These are phyloP conservation scores for Cornus controversa DNA, from an alignment of 148 eudicot genomes.

Conservation along the genomic window DNA sequence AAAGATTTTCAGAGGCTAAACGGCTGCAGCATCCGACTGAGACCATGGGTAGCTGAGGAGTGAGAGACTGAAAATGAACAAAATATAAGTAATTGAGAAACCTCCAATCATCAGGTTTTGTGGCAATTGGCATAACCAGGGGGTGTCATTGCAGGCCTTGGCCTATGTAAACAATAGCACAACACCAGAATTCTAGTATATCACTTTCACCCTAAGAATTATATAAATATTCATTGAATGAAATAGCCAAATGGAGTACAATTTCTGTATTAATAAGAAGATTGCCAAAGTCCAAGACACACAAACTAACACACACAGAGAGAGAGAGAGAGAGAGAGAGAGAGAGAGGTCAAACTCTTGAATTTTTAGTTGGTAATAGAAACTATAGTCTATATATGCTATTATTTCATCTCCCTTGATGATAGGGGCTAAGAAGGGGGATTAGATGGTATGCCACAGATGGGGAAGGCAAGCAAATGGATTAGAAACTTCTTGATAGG, in stretches of 20 bases:
- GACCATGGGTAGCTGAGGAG: not conserved
- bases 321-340: no score
- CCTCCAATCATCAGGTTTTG: not conserved
- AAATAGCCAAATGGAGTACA: not conserved
- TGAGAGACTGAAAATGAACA: not conserved
- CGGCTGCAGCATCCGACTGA: not conserved
- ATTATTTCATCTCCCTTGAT: not conserved
- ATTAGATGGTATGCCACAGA: not conserved
- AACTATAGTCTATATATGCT: not conserved
- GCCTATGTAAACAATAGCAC: not conserved
- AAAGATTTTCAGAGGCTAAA: not conserved
- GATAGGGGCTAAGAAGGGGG: not conserved
- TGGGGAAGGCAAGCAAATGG: constrained; percentile 54
- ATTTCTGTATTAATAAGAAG: not conserved
- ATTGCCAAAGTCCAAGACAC: not conserved
- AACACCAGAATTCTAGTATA: not conserved
- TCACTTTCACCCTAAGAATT: not conserved
- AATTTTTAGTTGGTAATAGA: not conserved
- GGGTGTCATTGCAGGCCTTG: constrained; percentile 27
- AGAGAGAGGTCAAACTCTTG: no score
- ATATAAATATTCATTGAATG: not conserved
- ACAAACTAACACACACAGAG: no score
- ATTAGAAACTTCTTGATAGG: constrained; percentile 34
- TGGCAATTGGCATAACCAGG: constrained; percentile 26
- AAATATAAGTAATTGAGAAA: not conserved